Conservation (phyloP, 2,329 filamentous ascomycete genomes). For the Aspergillus ochraceus region DNA sequence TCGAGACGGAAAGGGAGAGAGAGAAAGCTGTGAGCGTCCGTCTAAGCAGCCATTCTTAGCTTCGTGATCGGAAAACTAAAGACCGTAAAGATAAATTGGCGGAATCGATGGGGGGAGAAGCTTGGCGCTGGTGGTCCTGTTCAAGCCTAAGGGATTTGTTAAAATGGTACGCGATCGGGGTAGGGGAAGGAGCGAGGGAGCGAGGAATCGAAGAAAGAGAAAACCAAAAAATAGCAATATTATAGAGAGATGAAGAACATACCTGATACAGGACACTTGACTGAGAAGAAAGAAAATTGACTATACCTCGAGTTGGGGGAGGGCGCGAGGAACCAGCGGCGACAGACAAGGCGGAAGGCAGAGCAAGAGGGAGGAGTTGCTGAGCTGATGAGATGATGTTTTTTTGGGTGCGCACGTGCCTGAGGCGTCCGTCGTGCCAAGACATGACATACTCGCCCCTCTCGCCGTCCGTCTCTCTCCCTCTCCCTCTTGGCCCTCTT, state of each 20-base stretch:
- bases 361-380: constrained; percentile 13
- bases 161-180: constrained; percentile 8
- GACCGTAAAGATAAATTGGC: neutral
- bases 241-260: neutral
- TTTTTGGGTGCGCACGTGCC: constrained; percentile 28
- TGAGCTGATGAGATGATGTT: constrained; percentile 29
- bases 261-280: constrained; percentile 7
- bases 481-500: constrained; percentile 10
- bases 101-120: constrained; percentile 1
- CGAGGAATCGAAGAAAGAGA: neutral
- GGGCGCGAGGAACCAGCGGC: constrained; percentile 2
- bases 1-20: constrained; percentile 20
- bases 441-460: constrained; percentile 25
- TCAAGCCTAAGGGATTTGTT: constrained; percentile 13
- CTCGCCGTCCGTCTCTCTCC: neutral
- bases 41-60: constrained; percentile 40
- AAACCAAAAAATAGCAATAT: too few species aligned
- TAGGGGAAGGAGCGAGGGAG: neutral
- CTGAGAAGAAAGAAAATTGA: neutral
- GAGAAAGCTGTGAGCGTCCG: constrained; percentile 20
- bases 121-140: constrained; percentile 10
- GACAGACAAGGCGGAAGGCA: constrained; percentile 7
- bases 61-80: constrained; percentile 16
- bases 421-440: constrained; percentile 25
- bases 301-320: constrained; percentile 2